Conservation (phyloP, 257 asterid species). For the Rauvolfia tetraphylla region DNA sequence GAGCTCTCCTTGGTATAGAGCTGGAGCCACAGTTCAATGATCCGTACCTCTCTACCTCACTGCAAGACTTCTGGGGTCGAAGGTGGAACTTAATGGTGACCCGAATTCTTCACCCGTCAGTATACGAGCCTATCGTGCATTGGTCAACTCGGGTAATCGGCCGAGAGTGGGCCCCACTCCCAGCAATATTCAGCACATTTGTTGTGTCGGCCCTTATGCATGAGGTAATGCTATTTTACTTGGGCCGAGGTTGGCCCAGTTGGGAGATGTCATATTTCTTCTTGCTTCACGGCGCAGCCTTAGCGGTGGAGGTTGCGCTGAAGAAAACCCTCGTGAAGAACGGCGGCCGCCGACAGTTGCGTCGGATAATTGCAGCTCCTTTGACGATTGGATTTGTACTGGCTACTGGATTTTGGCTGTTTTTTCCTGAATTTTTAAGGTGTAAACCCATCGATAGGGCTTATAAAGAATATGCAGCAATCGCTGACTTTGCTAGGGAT, state of each 20-base stretch:
- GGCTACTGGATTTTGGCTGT: conserved; percentile 19
- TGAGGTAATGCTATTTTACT: conserved; percentile 32
- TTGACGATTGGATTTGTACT: conserved; percentile 13
- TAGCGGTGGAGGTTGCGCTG: conserved; percentile 28
- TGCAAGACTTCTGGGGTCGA: conserved; percentile 48
- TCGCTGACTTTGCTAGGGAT: conserved; percentile 14
- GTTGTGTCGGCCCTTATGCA: conserved; percentile 38
- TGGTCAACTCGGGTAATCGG: conserved; percentile 8
- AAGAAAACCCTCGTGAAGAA: conserved; percentile 19
- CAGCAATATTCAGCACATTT: conserved; percentile 26
- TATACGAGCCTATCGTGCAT: conserved; percentile 22
- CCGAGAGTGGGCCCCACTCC: conserved; percentile 36
- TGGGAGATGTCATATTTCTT: conserved; percentile 39
- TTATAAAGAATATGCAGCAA: conserved; percentile 12
- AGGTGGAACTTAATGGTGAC: conserved; percentile 43
- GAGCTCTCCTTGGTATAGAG: conserved; percentile 15
- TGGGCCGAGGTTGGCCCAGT: conserved; percentile 34
- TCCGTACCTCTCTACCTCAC: conserved; percentile 63
- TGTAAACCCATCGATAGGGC: conserved; percentile 8
- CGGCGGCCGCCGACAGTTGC: conserved; percentile 5
- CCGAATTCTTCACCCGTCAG: conserved; percentile 34
- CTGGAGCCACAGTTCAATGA: conserved; percentile 56
- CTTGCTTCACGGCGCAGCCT: conserved; percentile 37
- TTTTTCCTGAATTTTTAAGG: conserved; percentile 15
- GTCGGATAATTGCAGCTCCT: conserved; percentile 13